A percentile compares a stretch with the other conserved stretches of the same genome.
Conservation (phyloP, 305 asterid species). For the Vinca major region DNA sequence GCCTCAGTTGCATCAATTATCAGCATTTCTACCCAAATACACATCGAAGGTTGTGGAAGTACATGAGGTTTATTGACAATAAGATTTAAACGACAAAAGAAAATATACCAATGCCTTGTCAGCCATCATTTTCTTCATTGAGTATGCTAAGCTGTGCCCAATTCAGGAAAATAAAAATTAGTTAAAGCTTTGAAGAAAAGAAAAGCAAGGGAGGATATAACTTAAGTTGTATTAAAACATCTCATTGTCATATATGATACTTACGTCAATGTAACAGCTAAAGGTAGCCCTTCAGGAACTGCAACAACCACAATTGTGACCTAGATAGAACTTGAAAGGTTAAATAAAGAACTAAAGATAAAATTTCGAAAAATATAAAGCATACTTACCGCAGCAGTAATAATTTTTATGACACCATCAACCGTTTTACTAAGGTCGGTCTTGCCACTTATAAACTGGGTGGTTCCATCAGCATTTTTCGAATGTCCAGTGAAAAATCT, state of each 20-base stretch:
- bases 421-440: conserved; percentile 42
- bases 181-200: conserved; percentile 16
- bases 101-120: conserved; percentile 87
- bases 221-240: not conserved
- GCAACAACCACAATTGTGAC: conserved; percentile 98
- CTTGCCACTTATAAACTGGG: conserved; percentile 63
- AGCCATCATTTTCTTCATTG: conserved; percentile 99
- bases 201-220: not conserved
- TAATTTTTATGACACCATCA: conserved; percentile 66
- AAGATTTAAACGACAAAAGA: conserved; percentile 8
- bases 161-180: conserved; percentile 18
- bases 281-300: conserved; percentile 97
- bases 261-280: conserved; percentile 96
- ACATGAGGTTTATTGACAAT: not conserved
- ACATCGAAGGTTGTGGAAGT: not conserved
- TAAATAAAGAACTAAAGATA: conserved; percentile 17
- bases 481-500: conserved; percentile 86
- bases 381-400: conserved; percentile 82
- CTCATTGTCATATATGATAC: conserved; percentile 18
- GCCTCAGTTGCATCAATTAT: conserved; percentile 20
- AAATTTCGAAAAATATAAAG: conserved; percentile 17
- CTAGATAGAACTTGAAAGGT: conserved; percentile 40
- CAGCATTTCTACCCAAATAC: conserved; percentile 13
- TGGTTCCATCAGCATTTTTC: conserved; percentile 58
- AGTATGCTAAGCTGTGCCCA: conserved; percentile 72